Evolutionary conservation across 73 alveolate species (phyloP).

Genomic region (Paramecium primaurelia): DNA sequence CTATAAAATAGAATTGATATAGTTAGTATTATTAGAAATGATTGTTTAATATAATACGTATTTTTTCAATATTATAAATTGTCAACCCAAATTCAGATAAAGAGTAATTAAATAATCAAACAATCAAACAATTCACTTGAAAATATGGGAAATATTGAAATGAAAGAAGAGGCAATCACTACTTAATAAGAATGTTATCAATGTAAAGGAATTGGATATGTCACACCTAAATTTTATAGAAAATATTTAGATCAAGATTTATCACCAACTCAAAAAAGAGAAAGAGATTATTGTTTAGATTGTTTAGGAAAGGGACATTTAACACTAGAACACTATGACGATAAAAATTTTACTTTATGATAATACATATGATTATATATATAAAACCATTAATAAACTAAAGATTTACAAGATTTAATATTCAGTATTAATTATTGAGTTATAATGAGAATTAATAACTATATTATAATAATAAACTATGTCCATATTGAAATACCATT

Average conservation of each 20-base stretch:
- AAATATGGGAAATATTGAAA: neutral
- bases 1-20: neutral
- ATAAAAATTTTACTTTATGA: neutral
- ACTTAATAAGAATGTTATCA: neutral
- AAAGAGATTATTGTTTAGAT: neutral
- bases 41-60: neutral
- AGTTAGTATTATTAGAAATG: neutral
- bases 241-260: neutral
- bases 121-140: neutral
- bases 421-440: neutral
- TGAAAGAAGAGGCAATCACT: neutral
- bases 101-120: neutral
- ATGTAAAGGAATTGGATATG: neutral
- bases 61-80: neutral
- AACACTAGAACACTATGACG: neutral
- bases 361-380: neutral
- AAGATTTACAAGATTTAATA: neutral
- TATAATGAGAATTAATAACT: neutral
- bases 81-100: neutral
- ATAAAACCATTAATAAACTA: neutral
- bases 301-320: neutral
- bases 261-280: neutral
- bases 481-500: neutral
- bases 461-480: neutral
- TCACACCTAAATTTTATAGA: neutral